Conservation (phyloP, 108 stramenopile species). For the Skeletonema tropicum region DNA sequence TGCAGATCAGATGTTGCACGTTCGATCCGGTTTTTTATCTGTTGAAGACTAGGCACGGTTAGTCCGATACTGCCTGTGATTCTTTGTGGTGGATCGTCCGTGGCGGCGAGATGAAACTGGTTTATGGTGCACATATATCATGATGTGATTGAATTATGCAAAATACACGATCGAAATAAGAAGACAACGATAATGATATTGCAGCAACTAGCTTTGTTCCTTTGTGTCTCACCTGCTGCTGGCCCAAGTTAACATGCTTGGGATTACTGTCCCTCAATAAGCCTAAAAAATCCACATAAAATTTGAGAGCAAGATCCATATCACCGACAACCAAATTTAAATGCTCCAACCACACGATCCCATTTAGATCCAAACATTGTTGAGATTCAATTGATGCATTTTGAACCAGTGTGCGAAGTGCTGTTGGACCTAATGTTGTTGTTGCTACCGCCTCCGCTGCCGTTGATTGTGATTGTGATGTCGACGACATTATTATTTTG, state of each 20-base stretch:
- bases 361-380: slow-evolving; percentile 42
- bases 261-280: slow-evolving; percentile 47
- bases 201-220: not conserved
- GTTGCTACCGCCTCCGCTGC: not conserved
- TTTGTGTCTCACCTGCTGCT: slow-evolving; percentile 52
- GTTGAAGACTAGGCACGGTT: slow-evolving; percentile 40
- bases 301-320: slow-evolving; percentile 43
- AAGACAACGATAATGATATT: no score
- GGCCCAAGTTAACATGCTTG: slow-evolving; percentile 70
- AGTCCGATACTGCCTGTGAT: slow-evolving; percentile 54
- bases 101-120: slow-evolving; percentile 61
- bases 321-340: slow-evolving; percentile 64
- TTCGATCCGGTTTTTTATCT: slow-evolving; percentile 26
- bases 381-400: slow-evolving; percentile 15
- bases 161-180: not conserved
- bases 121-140: not conserved
- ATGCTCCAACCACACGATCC: slow-evolving; percentile 70
- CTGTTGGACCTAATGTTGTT: slow-evolving; percentile 27
- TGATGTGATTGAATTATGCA: not conserved
- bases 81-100: slow-evolving; percentile 39
- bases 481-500: not conserved
- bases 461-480: not conserved
- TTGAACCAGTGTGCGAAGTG: slow-evolving; percentile 25
- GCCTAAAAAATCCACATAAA: slow-evolving; percentile 65
- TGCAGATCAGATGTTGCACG: slow-evolving; percentile 20